These are phyloP conservation scores for Acanthamoeba quina DNA, from an alignment of 208 protist genomes.

Conservation along the genomic window DNA sequence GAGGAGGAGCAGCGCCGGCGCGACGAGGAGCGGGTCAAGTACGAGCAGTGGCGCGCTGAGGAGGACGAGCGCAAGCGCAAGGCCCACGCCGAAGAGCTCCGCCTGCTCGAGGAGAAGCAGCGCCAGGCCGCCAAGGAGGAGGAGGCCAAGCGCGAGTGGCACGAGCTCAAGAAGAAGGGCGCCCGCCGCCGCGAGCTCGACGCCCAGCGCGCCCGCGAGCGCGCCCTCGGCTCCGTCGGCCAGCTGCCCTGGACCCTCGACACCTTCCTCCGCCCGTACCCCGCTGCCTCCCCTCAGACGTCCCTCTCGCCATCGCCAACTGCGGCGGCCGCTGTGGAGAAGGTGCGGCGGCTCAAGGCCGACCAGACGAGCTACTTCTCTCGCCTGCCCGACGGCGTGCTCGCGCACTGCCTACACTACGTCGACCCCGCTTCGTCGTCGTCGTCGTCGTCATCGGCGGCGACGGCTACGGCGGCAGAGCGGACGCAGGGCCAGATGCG, in stretches of 20 bases:
- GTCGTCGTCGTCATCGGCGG: background rate
- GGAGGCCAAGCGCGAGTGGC: conserved; percentile 30
- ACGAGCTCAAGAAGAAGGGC: conserved; percentile 33
- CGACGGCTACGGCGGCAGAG: background rate
- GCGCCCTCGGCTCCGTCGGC: background rate
- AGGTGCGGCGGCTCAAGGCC: no score
- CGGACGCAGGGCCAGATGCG: background rate
- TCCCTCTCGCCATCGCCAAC: background rate
- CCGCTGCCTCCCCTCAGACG: background rate
- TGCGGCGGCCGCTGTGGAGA: no score
- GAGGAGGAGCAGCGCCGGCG: conserved; percentile 12
- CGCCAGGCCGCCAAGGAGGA: background rate
- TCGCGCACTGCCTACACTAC: no score
- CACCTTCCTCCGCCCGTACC: background rate
- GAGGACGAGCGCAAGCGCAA: conserved; percentile 46
- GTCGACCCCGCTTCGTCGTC: background rate
- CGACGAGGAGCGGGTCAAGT: conserved; percentile 30
- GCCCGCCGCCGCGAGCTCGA: background rate
- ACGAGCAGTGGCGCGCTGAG: conserved; percentile 24
- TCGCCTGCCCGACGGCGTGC: background rate
- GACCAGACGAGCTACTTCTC: background rate
- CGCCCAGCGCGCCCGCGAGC: conserved; percentile 6
- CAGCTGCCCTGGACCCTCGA: background rate
- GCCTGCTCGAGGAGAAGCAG: background rate
- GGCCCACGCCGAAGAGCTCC: conserved; percentile 7